These are phyloP conservation scores for Gnomoniopsis sp. DNA, from an alignment of 2,329 filamentous ascomycete species.

Conservation along the genomic window DNA sequence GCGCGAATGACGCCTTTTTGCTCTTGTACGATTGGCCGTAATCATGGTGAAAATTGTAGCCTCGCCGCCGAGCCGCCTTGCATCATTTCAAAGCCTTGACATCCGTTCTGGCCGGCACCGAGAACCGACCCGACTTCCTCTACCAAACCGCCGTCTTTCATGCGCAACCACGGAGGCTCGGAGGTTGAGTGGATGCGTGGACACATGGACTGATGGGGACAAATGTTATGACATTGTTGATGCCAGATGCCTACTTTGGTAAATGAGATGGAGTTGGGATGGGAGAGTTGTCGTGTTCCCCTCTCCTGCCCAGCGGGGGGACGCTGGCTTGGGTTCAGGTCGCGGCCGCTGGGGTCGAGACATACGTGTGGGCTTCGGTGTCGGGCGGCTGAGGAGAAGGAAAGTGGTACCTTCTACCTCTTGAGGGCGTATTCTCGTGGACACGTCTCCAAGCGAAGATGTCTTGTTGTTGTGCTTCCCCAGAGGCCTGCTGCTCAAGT, in stretches of 20 bases:
- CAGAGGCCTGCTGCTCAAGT: too few species aligned
- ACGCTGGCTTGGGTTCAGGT: too few species aligned
- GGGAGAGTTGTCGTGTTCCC: too few species aligned
- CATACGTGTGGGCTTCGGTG: too few species aligned
- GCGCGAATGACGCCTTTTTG: constrained; percentile 15
- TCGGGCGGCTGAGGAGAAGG: too few species aligned
- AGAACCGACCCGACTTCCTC: constrained; percentile 10
- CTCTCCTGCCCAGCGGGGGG: too few species aligned
- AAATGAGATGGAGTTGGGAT: too few species aligned
- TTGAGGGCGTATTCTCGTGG: too few species aligned
- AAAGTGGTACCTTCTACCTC: too few species aligned
- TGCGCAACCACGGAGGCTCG: background rate
- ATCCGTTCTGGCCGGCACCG: constrained; percentile 13
- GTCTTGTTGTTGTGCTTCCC: too few species aligned
- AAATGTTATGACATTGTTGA: background rate
- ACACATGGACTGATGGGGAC: background rate
- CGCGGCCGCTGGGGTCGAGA: too few species aligned
- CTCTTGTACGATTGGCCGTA: constrained; percentile 9
- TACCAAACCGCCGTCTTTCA: background rate
- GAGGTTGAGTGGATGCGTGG: background rate
- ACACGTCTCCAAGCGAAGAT: too few species aligned
- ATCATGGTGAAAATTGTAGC: constrained; percentile 1
- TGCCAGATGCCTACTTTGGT: background rate
- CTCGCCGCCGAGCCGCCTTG: constrained; percentile 14
- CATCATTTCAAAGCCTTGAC: constrained; percentile 13